Conservation (phyloP, 345 rosid genomes). For the Combretum micranthum region DNA sequence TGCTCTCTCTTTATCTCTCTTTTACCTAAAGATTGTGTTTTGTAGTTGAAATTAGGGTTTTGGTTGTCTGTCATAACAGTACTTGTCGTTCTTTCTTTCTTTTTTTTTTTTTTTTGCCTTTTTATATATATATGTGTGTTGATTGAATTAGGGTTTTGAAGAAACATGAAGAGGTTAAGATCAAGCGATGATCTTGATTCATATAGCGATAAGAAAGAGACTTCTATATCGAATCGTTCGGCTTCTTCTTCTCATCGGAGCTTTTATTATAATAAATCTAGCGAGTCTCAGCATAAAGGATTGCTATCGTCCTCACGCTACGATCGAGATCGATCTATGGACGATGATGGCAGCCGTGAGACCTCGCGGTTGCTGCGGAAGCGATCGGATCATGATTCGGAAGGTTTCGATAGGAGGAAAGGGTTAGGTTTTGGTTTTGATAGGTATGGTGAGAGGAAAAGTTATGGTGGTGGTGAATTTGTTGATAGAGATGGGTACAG, state of each 20-base stretch:
- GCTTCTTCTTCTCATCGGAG: constrained; percentile 52
- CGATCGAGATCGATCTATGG: constrained; percentile 55
- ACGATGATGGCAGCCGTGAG: constrained; percentile 32
- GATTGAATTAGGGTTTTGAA: neutral
- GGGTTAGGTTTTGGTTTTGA: constrained; percentile 38
- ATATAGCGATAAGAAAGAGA: constrained; percentile 31
- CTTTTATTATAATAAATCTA: constrained; percentile 44
- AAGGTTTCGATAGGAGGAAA: constrained; percentile 52
- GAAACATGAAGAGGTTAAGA: constrained; percentile 62
- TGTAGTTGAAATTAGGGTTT: neutral
- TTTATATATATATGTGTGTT: neutral
- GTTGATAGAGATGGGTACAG: constrained; percentile 16
- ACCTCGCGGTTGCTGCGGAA: constrained; percentile 43
- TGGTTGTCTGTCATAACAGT: no score
- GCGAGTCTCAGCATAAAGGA: constrained; percentile 34
- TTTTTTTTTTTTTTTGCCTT: neutral
- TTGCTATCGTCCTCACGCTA: constrained; percentile 48
- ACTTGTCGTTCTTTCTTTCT: no score
- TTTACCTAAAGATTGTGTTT: no score
- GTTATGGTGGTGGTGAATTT: constrained; percentile 13
- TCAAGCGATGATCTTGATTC: constrained; percentile 79
- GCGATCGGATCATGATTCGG: constrained; percentile 60
- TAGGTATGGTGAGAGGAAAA: constrained; percentile 40
- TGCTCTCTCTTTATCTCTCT: no score
- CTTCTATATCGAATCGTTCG: constrained; percentile 35